Evolutionary conservation across 2,329 filamentous ascomycete genomes (phyloP).

Genomic region (Daldinia sp.): DNA sequence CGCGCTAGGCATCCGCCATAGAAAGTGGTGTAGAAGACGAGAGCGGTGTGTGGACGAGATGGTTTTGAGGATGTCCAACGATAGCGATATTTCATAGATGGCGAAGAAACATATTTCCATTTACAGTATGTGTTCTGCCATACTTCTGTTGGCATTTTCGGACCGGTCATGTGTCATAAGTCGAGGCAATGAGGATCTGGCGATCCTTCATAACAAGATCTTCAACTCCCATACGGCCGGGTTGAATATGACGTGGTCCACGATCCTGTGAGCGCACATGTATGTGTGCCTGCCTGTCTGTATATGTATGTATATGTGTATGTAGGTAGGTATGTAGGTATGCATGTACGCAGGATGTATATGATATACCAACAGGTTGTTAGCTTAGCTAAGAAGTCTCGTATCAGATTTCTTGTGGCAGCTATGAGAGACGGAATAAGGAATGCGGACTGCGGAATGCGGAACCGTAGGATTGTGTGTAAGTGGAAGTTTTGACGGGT

Average conservation of each 20-base stretch:
- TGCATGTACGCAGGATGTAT: slow-evolving; percentile 10
- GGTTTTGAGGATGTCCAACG: neutral
- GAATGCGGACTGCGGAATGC: slow-evolving; percentile 11
- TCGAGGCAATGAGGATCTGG: slow-evolving; percentile 26
- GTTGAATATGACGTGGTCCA: slow-evolving; percentile 3
- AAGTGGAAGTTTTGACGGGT: neutral
- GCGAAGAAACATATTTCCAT: slow-evolving; percentile 28
- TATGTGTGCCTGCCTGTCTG: neutral
- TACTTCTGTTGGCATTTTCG: neutral
- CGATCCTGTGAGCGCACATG: slow-evolving; percentile 23
- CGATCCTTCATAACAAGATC: slow-evolving; percentile 31
- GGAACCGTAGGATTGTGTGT: neutral
- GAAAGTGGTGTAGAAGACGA: slow-evolving; percentile 11
- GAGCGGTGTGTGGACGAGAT: neutral
- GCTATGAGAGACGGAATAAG: neutral
- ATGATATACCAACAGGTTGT: neutral
- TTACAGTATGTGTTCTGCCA: slow-evolving; percentile 18
- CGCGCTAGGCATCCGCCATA: slow-evolving; percentile 8
- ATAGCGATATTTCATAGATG: neutral
- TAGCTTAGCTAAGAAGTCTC: slow-evolving; percentile 20
- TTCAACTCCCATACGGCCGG: slow-evolving; percentile 14
- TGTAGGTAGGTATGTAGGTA: slow-evolving; percentile 1
- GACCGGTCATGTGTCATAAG: slow-evolving; percentile 5
- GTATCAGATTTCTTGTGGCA: slow-evolving; percentile 2
- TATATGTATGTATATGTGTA: neutral